Conservation (phyloP, 306 rosid species). For the Leucaena leucocephala region DNA sequence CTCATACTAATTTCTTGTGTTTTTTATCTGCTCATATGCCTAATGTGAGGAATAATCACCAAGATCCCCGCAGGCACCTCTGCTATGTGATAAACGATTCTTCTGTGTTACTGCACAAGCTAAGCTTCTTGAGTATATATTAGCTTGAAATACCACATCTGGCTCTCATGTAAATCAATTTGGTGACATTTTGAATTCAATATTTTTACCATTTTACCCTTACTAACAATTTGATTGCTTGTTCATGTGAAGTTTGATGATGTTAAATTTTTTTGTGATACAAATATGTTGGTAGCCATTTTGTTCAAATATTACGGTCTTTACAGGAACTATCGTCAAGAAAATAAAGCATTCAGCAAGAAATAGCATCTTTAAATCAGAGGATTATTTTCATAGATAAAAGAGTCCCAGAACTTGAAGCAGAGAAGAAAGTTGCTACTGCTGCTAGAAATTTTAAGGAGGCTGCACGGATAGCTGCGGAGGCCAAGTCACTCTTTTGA, state of each 20-base stretch:
- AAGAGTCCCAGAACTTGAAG: constrained; percentile 86
- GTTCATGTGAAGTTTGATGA: constrained; percentile 12
- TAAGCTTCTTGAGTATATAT: constrained; percentile 25
- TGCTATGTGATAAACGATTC: constrained; percentile 10
- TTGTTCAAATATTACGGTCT: constrained; percentile 42
- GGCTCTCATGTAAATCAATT: constrained; percentile 17
- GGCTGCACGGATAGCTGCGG: constrained; percentile 80
- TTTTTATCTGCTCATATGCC: constrained; percentile 26
- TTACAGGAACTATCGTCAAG: constrained; percentile 75
- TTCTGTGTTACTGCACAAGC: constrained; percentile 28
- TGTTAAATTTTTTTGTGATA: constrained; percentile 12
- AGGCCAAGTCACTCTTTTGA: constrained; percentile 72
- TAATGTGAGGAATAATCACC: constrained; percentile 29
- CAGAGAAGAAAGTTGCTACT: constrained; percentile 80
- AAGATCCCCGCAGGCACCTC: background rate
- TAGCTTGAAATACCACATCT: constrained; percentile 25
- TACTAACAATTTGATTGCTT: background rate
- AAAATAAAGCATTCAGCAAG: constrained; percentile 77
- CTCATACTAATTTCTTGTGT: constrained; percentile 27
- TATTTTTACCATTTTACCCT: background rate
- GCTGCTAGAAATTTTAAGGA: constrained; percentile 84
- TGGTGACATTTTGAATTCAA: constrained; percentile 14
- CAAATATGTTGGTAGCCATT: constrained; percentile 26
- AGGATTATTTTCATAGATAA: constrained; percentile 71
- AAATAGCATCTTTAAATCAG: constrained; percentile 67